Evolutionary conservation across 2,329 filamentous ascomycete genomes (phyloP).

Genomic region (Phyllosticta citriasiana): DNA sequence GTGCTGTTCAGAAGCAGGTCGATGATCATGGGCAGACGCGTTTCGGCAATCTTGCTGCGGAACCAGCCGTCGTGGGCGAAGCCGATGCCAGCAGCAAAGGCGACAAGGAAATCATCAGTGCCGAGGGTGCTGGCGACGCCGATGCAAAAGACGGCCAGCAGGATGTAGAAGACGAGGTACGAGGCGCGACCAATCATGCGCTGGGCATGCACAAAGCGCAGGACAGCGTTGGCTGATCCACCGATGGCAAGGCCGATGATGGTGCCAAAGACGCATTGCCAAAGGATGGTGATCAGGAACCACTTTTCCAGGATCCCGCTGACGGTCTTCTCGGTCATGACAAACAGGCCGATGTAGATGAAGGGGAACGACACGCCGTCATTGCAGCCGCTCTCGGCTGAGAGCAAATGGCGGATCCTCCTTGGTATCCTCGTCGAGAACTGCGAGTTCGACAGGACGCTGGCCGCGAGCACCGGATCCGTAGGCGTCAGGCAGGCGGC

Average conservation of each 20-base stretch:
- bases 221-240: constrained; percentile 35
- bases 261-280: constrained; percentile 43
- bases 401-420: constrained; percentile 41
- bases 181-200: constrained; percentile 40
- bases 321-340: constrained; percentile 30
- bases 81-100: constrained; percentile 45
- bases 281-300: constrained; percentile 44
- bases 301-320: constrained; percentile 39
- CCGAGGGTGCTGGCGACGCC: constrained; percentile 43
- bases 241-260: constrained; percentile 40
- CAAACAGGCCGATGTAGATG: constrained; percentile 42
- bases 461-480: constrained; percentile 46
- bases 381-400: constrained; percentile 47
- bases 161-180: constrained; percentile 47
- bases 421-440: constrained; percentile 44
- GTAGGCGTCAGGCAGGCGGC: constrained; percentile 48
- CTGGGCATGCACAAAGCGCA: constrained; percentile 37
- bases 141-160: constrained; percentile 43
- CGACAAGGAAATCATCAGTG: constrained; percentile 46
- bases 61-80: constrained; percentile 48
- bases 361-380: constrained; percentile 49
- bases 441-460: constrained; percentile 42
- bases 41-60: constrained; percentile 27
- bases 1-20: constrained; percentile 47
- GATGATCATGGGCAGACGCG: constrained; percentile 40